phyloP scores from a whole-genome alignment of 2,329 filamentous ascomycete genomes.

The Triangularia verruculosa region DNA sequence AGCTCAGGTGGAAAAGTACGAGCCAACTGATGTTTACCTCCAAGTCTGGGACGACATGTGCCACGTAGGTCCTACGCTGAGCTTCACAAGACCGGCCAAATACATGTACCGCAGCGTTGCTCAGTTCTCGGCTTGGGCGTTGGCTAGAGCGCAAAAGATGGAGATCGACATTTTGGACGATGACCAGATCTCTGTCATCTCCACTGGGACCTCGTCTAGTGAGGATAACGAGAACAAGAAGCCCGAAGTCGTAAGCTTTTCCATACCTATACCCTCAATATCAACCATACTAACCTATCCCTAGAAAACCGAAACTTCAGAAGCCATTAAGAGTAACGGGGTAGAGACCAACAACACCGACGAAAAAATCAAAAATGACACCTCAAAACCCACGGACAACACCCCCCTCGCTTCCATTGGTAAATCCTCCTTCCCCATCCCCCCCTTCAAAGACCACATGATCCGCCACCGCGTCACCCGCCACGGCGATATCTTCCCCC shows the following conservation, averaged over 20 bases:
- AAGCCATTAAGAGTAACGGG: too few species aligned
- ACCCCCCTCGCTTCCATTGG: slow-evolving; percentile 51
- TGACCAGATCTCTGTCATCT: slow-evolving; percentile 72
- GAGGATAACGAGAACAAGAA: slow-evolving; percentile 21
- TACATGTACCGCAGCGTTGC: slow-evolving; percentile 89
- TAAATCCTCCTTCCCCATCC: slow-evolving; percentile 81
- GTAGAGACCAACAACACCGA: neutral
- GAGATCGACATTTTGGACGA: slow-evolving; percentile 80
- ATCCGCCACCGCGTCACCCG: slow-evolving; percentile 83
- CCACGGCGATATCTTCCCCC: slow-evolving; percentile 68
- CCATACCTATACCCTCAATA: neutral
- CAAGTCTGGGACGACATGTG: slow-evolving; percentile 97
- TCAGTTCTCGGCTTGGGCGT: slow-evolving; percentile 89
- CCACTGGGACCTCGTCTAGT: slow-evolving; percentile 48
- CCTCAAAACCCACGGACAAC: slow-evolving; percentile 5
- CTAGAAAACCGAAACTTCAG: slow-evolving; percentile 7
- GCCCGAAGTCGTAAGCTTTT: slow-evolving; percentile 13
- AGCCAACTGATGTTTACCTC: slow-evolving; percentile 85
- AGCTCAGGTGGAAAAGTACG: slow-evolving; percentile 61
- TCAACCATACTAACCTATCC: slow-evolving; percentile 15
- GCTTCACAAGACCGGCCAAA: slow-evolving; percentile 92
- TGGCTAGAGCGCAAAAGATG: slow-evolving; percentile 76
- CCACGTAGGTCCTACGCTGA: slow-evolving; percentile 88
- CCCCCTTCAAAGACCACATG: slow-evolving; percentile 80
- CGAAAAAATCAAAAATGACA: too few species aligned